Evolutionary conservation across 345 rosid genomes (phyloP), one percentile per base, ranked within the genome.

Genomic region (Syzygium grande): DNA sequence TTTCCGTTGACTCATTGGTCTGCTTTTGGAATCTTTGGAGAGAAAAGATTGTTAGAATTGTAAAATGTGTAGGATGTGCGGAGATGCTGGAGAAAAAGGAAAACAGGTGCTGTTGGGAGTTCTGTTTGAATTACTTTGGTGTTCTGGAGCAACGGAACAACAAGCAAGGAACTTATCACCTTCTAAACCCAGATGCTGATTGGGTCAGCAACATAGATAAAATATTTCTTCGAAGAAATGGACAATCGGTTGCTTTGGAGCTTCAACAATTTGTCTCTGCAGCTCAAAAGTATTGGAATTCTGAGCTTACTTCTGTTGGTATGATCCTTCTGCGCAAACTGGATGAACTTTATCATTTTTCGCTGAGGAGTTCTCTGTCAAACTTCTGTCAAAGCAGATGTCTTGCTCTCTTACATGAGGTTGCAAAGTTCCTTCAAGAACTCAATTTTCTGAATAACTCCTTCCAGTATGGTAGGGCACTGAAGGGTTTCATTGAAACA

Each of bases 1-100:
- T 90, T 73, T 90, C 93, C 10, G 12, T 84, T 54, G 92, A 92
- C 83, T 89, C 92, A 5, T 90, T 92, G 46, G 87, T 92, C 56
- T 88, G 87, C 90, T 91, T 89, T 83, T 94, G 95, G 95, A 92
- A 89, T 54, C 88, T 87, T 38, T 90, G 93, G 94, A 89, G 88
- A 88, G 92, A 92, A n/a, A 85, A 30, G 59, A 73, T 93, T 78
- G 43, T 89, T 51, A 84, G 84, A 52, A 87, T 92, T 61, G 59
- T 92, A 5, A 56, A 88, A 51, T 88, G 34, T 87, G 92, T 91
- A 65, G 84, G 51, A 41, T 51, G 21, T 56, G 61, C 87, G 85
- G 88, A 86, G 59, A 86, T 11, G n/a, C 52, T 43, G 53, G 86
- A 83, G 86, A 84, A 16, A 17, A 52, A 34, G 61, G 89, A 86